These are phyloP conservation scores for Zygnema circumcarinatum DNA, from an alignment of 139 green algal genomes.

Conservation along the genomic window DNA sequence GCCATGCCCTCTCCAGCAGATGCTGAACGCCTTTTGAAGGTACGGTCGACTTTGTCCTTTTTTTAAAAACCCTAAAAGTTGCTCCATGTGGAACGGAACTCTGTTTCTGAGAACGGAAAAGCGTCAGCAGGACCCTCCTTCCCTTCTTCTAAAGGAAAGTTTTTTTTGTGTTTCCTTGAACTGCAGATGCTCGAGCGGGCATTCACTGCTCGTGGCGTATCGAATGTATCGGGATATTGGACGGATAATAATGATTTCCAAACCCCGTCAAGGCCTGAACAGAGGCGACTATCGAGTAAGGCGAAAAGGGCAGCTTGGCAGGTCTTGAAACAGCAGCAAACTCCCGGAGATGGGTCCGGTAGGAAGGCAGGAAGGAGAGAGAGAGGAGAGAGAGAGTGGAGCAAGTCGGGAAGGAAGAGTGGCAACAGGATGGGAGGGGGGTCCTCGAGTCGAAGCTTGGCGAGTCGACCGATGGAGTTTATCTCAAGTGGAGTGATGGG, in stretches of 20 bases:
- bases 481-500: conserved; percentile 8
- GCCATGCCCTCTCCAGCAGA: conserved; percentile 1
- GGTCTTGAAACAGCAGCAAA: not conserved
- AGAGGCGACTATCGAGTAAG: not conserved
- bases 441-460: not conserved
- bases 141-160: no score
- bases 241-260: not conserved
- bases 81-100: no score
- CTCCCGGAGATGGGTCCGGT: no score
- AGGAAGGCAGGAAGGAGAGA: not conserved
- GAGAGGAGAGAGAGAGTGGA: not conserved
- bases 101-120: no score
- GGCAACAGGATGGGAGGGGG: not conserved
- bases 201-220: not conserved
- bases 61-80: no score
- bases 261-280: not conserved
- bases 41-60: not conserved
- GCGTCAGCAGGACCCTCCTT: no score
- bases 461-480: conserved; percentile 16
- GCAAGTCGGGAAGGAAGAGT: not conserved
- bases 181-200: conserved; percentile 16
- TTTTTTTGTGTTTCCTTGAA: no score
- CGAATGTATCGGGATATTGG: not conserved
- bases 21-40: not conserved
- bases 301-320: not conserved